Conservation (phyloP, 2,329 filamentous ascomycete species). For the Curvularia spicifera region DNA sequence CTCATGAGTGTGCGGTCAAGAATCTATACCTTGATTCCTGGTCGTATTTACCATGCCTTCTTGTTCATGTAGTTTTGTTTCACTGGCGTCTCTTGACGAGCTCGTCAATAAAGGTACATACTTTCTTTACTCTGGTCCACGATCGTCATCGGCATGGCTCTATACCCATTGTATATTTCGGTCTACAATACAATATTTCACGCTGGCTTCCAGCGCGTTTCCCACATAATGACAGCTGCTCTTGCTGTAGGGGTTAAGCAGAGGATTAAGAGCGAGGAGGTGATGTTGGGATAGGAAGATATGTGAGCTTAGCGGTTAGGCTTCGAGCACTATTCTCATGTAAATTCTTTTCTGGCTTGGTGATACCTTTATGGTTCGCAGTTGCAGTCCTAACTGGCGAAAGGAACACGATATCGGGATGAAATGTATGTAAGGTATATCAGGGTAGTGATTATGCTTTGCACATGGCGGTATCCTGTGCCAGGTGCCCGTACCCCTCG, state of each 20-base stretch:
- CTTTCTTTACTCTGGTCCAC: slow-evolving; percentile 12
- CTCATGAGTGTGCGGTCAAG: slow-evolving; percentile 9
- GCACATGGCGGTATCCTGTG: no score
- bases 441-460: no score
- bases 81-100: slow-evolving; percentile 2
- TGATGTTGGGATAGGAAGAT: not conserved
- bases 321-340: not conserved
- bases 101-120: not conserved
- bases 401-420: not conserved
- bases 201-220: not conserved
- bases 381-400: not conserved
- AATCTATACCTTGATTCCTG: not conserved
- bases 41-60: not conserved
- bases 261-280: not conserved
- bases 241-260: not conserved
- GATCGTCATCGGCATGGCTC: slow-evolving; percentile 27
- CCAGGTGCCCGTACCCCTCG: no score
- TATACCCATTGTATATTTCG: slow-evolving; percentile 33
- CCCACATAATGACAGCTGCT: not conserved
- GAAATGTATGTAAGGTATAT: not conserved
- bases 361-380: not conserved
- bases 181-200: slow-evolving; percentile 16
- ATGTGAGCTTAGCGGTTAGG: not conserved
- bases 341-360: not conserved
- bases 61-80: slow-evolving; percentile 2